Base-by-base conservation (phyloP, 768 basidiomycete genomes). In the Leccinum boreale region DNA sequence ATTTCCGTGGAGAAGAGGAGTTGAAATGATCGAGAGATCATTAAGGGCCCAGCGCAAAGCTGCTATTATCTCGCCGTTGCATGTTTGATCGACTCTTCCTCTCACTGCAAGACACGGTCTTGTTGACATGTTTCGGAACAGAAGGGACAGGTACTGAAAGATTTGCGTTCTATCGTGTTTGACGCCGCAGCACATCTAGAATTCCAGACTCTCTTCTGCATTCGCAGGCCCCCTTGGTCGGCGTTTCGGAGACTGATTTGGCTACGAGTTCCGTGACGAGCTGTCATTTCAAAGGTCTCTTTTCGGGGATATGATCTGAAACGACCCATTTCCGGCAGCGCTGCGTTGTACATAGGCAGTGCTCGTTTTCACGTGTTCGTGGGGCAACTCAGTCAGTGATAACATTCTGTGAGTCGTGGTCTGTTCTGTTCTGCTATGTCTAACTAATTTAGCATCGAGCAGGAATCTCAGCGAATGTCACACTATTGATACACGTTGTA, bases 71-170 rank as follows among this genome's bases (percentile, higher is more conserved):
- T 93, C 62, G 71, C 93, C 29, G 77, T 94, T 48, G 92, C 89
- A 2, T 82, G 89, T 87, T 49, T 35, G 60, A 65, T 58, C 51
- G 10, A 11, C 36, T 26, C 31, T 50, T 48, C 52, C n/a, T 57
- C 56, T 57, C 50, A 29, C 23, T 45, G 44, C 46, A 53, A 59
- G 33, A 51, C 29, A 15, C 15, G 45, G 48, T 26, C 55, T 36
- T 39, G 21, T 59, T 53, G 58, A 61, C 62, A 53, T 62, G 52
- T 47, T 52, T 39, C 47, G 52, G 56, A 3, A 53, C 88, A 84
- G 89, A 92, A n/a, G 83, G 85, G 89, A 89, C 5, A 91, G 93
- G 75, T 85, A 86, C 78, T 94, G 54, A 87, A 94, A 56, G 81
- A 89, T 3, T 93, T 94, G 90, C 73, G 82, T 21, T 77, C 80